Evolutionary conservation across 192 early-diverging fungal genomes (phyloP).

Genomic region (Coemansia aciculifera): DNA sequence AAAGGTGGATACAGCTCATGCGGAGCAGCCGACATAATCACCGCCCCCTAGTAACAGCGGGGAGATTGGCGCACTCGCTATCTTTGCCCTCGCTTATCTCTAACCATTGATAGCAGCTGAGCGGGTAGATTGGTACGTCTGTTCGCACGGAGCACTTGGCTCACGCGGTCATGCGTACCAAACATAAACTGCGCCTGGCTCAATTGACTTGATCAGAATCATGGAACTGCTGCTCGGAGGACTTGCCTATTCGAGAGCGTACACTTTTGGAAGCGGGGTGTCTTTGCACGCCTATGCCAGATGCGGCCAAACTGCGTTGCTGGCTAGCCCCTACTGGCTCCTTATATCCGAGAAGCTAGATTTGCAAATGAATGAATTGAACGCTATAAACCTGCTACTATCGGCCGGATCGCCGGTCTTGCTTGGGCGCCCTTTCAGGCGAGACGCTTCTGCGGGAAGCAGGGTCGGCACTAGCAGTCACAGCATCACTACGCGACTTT

Average conservation of each 20-base stretch:
- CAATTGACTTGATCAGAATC: background rate
- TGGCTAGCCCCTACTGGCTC: slow-evolving; percentile 6
- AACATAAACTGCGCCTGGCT: background rate
- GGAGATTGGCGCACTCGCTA: background rate
- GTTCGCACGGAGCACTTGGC: background rate
- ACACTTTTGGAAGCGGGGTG: background rate
- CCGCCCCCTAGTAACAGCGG: background rate
- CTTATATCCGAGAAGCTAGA: background rate
- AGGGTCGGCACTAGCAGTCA: background rate
- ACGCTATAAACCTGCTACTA: background rate
- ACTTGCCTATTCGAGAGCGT: background rate
- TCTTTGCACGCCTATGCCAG: background rate
- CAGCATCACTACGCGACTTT: background rate
- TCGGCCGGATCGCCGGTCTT: background rate
- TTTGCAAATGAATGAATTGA: background rate
- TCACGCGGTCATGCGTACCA: background rate
- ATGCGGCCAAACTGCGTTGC: background rate
- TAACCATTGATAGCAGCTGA: background rate
- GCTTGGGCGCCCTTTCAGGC: background rate
- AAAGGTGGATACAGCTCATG: background rate
- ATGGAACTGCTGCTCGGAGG: background rate
- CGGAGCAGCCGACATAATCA: background rate
- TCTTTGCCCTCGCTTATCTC: background rate
- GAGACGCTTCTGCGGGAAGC: slow-evolving; percentile 2
- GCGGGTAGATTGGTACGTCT: background rate